A percentile compares a stretch with the other conserved stretches of the same genome.
Evolutionary conservation across 169 alveolate genomes (phyloP).

Genomic region (Plasmodium coatneyi): DNA sequence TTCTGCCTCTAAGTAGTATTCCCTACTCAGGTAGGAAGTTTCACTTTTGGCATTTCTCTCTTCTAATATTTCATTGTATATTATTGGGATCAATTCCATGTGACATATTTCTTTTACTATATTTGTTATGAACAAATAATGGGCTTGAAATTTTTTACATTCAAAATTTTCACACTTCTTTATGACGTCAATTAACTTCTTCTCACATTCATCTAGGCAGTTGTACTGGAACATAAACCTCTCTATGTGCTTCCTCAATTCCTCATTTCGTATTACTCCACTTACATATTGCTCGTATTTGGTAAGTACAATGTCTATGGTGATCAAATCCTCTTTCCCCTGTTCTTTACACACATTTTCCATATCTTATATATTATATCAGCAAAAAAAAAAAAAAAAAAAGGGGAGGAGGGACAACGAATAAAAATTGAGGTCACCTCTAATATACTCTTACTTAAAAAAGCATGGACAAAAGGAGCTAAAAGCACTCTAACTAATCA

Average conservation of each 20-base stretch:
- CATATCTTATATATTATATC: slow-evolving; percentile 24
- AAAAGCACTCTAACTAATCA: not conserved
- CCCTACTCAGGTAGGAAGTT: slow-evolving; percentile 15
- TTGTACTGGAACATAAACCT: slow-evolving; percentile 58
- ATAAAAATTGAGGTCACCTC: not conserved
- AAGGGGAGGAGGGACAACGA: not conserved
- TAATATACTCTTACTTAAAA: not conserved
- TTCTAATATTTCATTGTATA: slow-evolving; percentile 64
- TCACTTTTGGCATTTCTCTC: slow-evolving; percentile 28
- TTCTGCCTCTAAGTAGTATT: slow-evolving; percentile 4
- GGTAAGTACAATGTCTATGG: slow-evolving; percentile 12
- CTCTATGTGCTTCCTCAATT: slow-evolving; percentile 1
- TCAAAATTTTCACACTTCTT: slow-evolving; percentile 30
- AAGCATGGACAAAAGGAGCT: not conserved
- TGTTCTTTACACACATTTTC: slow-evolving; percentile 16
- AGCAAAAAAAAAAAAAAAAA: not conserved
- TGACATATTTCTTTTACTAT: slow-evolving; percentile 63
- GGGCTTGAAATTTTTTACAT: slow-evolving; percentile 9
- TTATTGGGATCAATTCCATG: slow-evolving; percentile 51
- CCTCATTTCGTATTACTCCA: slow-evolving; percentile 20
- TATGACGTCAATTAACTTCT: slow-evolving; percentile 16
- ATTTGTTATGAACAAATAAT: slow-evolving; percentile 49
- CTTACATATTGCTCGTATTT: slow-evolving; percentile 10
- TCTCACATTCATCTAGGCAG: slow-evolving; percentile 56
- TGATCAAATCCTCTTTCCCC: slow-evolving; percentile 7